Conservation (phyloP, 371 early-diverging fungal species). For the Parasitella parasitica region DNA sequence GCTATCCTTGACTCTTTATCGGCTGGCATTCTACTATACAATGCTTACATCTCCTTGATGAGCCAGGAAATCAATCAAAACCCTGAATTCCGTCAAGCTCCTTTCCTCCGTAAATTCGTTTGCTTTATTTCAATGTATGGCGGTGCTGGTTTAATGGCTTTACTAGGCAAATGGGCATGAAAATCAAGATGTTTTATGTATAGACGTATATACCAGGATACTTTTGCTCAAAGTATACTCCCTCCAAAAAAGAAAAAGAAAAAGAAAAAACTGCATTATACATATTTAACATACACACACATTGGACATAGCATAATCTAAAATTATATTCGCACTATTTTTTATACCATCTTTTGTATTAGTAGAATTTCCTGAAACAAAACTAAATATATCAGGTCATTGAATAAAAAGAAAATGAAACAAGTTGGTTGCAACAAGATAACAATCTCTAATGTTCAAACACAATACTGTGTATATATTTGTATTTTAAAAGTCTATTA, state of each 20-base stretch:
- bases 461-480: too few relatives aligned
- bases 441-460: too few relatives aligned
- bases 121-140: constrained; percentile 53
- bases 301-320: neutral
- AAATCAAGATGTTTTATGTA: neutral
- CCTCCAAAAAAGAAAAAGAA: too few relatives aligned
- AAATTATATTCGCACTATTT: neutral
- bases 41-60: constrained; percentile 57
- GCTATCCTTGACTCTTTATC: constrained; percentile 65
- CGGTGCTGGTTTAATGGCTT: constrained; percentile 75
- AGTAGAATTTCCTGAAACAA: neutral
- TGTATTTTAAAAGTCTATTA: too few relatives aligned
- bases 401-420: neutral
- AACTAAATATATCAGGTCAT: neutral
- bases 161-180: constrained; percentile 79
- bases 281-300: neutral
- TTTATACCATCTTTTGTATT: neutral
- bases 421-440: too few relatives aligned
- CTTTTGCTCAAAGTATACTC: neutral
- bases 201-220: neutral
- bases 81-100: constrained; percentile 25
- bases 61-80: constrained; percentile 47
- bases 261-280: too few relatives aligned
- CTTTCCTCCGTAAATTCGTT: constrained; percentile 25
- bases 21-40: constrained; percentile 67